A percentile compares a stretch with the other conserved stretches of the same genome.
These are phyloP conservation scores for Colletotrichum sp. DNA, from an alignment of 2,329 filamentous ascomycete genomes.

Conservation along the genomic window DNA sequence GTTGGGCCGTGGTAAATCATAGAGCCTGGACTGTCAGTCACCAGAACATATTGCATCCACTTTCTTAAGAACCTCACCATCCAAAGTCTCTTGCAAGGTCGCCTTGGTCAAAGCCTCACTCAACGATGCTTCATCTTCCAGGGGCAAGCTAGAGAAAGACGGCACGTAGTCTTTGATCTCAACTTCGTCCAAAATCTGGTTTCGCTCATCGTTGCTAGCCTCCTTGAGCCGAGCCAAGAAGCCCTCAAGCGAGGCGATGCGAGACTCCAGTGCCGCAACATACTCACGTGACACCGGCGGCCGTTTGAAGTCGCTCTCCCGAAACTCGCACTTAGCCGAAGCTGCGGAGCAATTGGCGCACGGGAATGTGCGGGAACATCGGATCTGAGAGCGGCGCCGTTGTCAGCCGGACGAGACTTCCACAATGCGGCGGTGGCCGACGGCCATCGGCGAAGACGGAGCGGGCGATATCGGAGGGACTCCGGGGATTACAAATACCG, in stretches of 20 bases:
- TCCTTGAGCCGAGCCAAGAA: constrained; percentile 33
- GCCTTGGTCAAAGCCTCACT: constrained; percentile 11
- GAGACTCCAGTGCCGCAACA: constrained; percentile 29
- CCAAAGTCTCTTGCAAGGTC: constrained; percentile 7
- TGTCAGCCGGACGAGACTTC: neutral
- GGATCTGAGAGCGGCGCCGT: constrained; percentile 12
- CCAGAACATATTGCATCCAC: neutral
- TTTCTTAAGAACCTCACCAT: neutral
- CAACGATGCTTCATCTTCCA: neutral
- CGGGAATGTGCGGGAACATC: constrained; percentile 22
- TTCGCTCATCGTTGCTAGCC: constrained; percentile 28
- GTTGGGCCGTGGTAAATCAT: constrained; percentile 25
- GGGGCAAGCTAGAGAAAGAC: neutral
- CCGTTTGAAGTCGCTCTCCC: constrained; percentile 20
- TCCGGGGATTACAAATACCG: neutral
- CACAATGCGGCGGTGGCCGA: neutral
- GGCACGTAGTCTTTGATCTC: constrained; percentile 31
- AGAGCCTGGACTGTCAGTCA: neutral
- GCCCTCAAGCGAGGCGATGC: constrained; percentile 27
- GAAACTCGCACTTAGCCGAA: constrained; percentile 19
- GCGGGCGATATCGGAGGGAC: neutral
- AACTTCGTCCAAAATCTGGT: constrained; percentile 35
- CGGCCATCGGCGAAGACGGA: neutral
- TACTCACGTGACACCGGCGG: constrained; percentile 26
- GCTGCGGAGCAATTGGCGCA: constrained; percentile 20